These are phyloP conservation scores for Amaranthus hypochondriacus DNA, from an alignment of 148 eudicot species.

Conservation along the genomic window DNA sequence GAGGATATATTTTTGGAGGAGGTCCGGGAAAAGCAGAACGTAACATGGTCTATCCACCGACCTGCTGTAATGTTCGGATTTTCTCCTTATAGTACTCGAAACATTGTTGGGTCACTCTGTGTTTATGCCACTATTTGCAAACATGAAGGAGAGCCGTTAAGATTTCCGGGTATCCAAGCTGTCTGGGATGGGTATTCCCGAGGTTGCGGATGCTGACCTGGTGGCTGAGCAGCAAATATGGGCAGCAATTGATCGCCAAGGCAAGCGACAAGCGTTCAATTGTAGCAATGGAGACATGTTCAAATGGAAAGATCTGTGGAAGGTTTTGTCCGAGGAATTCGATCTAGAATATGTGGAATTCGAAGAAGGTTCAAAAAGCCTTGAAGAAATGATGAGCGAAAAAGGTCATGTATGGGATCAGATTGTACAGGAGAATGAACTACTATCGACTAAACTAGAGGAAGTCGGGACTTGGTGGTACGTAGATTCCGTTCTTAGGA, in stretches of 20 bases:
- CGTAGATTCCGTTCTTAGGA: conserved; percentile 40
- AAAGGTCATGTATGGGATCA: conserved; percentile 66
- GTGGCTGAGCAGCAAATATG: conserved; percentile 79
- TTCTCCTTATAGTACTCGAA: conserved; percentile 61
- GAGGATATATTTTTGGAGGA: conserved; percentile 62
- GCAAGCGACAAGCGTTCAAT: conserved; percentile 62
- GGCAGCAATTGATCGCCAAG: conserved; percentile 57
- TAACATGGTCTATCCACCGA: conserved; percentile 72
- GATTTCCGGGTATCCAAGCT: conserved; percentile 50
- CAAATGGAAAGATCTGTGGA: conserved; percentile 76
- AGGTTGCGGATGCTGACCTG: conserved; percentile 67
- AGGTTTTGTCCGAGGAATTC: conserved; percentile 56
- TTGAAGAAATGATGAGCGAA: conserved; percentile 63
- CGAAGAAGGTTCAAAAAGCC: conserved; percentile 28
- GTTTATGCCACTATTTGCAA: conserved; percentile 77
- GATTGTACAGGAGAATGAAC: conserved; percentile 49
- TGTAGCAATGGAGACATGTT: conserved; percentile 71
- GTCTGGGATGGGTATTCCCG: conserved; percentile 60
- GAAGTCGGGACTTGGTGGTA: conserved; percentile 62
- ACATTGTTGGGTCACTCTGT: conserved; percentile 54
- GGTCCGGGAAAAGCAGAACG: conserved; percentile 40
- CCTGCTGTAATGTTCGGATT: conserved; percentile 64
- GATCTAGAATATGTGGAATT: conserved; percentile 40
- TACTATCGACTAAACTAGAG: conserved; percentile 46
- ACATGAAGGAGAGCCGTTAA: conserved; percentile 47